Evolutionary conservation across 179 eudicot genomes (phyloP).

Genomic region (Spergularia azorica): DNA sequence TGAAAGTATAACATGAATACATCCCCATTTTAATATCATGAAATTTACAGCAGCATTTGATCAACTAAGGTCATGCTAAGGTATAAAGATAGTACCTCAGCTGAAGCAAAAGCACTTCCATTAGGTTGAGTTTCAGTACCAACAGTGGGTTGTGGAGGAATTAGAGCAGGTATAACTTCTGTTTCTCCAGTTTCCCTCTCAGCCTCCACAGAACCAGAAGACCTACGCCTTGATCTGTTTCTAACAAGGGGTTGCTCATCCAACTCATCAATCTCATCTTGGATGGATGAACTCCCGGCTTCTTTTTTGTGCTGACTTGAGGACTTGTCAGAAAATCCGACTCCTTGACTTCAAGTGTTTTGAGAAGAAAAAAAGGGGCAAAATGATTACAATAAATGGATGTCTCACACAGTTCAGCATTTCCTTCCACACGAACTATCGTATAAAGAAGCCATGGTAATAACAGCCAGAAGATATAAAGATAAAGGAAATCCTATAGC

Average conservation of each 20-base stretch:
- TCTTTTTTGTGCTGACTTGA: slow-evolving; percentile 50
- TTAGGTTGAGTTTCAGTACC: slow-evolving; percentile 28
- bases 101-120: slow-evolving; percentile 48
- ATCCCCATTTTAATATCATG: background rate
- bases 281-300: slow-evolving; percentile 66
- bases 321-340: slow-evolving; percentile 22
- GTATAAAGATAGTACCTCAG: slow-evolving; percentile 52
- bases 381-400: background rate
- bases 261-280: slow-evolving; percentile 65
- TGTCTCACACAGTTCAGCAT: slow-evolving; percentile 1
- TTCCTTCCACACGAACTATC: background rate
- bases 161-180: slow-evolving; percentile 45
- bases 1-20: background rate
- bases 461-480: background rate
- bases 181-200: slow-evolving; percentile 42
- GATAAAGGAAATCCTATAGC: background rate
- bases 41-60: background rate
- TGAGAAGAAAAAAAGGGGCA: background rate
- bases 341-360: slow-evolving; percentile 26
- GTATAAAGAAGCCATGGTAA: background rate
- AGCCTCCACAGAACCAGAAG: slow-evolving; percentile 45
- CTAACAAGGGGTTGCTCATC: slow-evolving; percentile 80
- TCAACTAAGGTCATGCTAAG: background rate
- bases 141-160: slow-evolving; percentile 31
- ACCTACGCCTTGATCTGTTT: slow-evolving; percentile 56